phyloP scores from a whole-genome alignment of 345 rosid species.

The Viola odorata region DNA sequence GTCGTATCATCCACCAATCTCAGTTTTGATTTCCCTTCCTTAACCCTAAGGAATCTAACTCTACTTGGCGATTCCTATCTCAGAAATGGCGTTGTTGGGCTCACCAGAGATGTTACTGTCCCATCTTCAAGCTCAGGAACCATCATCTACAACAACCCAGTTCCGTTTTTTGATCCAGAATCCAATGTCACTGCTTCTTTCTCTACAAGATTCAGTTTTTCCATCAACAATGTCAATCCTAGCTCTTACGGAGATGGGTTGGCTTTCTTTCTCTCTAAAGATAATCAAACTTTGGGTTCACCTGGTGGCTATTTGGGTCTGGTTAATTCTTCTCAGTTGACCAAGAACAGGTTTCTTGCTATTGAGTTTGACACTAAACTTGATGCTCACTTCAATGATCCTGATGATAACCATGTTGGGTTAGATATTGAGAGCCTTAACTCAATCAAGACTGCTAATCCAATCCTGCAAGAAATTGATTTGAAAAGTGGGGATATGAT shows the following conservation, averaged over 20 bases:
- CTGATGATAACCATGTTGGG: slow-evolving; percentile 65
- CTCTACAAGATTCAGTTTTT: slow-evolving; percentile 68
- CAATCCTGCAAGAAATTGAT: slow-evolving; percentile 43
- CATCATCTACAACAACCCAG: slow-evolving; percentile 59
- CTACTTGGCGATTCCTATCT: slow-evolving; percentile 93
- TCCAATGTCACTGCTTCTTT: slow-evolving; percentile 82
- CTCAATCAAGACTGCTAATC: slow-evolving; percentile 65
- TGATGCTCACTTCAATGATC: slow-evolving; percentile 61
- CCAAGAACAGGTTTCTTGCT: slow-evolving; percentile 77
- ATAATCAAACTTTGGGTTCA: slow-evolving; percentile 62
- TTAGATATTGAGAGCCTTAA: slow-evolving; percentile 64
- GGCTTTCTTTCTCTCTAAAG: slow-evolving; percentile 78
- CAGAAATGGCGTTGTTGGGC: slow-evolving; percentile 68
- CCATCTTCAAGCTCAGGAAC: slow-evolving; percentile 88
- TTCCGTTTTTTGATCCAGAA: slow-evolving; percentile 59
- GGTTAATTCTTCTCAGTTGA: slow-evolving; percentile 62
- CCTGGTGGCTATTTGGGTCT: slow-evolving; percentile 78
- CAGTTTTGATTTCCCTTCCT: slow-evolving; percentile 49
- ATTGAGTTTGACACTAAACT: slow-evolving; percentile 75
- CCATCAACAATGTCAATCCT: slow-evolving; percentile 51
- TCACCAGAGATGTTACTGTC: slow-evolving; percentile 71
- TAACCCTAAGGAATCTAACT: slow-evolving; percentile 67
- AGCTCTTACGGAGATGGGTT: slow-evolving; percentile 78
- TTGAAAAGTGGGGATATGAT: slow-evolving; percentile 68
- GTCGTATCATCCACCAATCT: slow-evolving; percentile 24